Percentiles rank a stretch among this genome's conserved stretches.
Conservation (phyloP, 2,329 filamentous ascomycete species). For the Fusarium fujikuroi region DNA sequence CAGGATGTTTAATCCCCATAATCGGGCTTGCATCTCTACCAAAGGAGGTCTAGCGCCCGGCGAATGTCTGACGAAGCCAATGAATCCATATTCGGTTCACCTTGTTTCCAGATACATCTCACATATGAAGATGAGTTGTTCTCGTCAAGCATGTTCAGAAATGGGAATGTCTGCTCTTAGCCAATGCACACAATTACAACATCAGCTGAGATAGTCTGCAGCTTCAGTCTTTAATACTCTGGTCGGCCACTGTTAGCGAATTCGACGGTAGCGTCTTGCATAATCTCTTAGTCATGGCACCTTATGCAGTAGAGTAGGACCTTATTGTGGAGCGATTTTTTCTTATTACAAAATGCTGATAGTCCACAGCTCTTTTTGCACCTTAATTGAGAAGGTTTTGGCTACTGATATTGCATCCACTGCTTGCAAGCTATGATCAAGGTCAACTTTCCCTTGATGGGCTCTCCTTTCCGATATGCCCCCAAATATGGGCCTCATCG, state of each 20-base stretch:
- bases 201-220: too few relatives aligned
- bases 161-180: neutral
- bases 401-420: neutral
- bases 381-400: fast-evolving
- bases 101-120: neutral
- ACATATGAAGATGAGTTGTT: neutral
- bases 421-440: neutral
- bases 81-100: neutral
- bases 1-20: neutral
- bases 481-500: neutral
- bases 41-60: neutral
- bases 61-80: neutral
- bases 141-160: fast-evolving
- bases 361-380: neutral
- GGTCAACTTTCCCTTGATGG: too few relatives aligned
- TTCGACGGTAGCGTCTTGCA: too few relatives aligned
- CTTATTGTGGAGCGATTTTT: too few relatives aligned
- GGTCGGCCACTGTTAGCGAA: too few relatives aligned
- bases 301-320: fast-evolving
- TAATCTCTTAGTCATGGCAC: neutral
- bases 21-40: neutral
- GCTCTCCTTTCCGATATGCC: neutral
- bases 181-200: neutral
- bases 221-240: too few relatives aligned
- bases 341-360: neutral